Conservation (phyloP, 2,329 filamentous ascomycete genomes). For the Pseudogymnoascus sp. region DNA sequence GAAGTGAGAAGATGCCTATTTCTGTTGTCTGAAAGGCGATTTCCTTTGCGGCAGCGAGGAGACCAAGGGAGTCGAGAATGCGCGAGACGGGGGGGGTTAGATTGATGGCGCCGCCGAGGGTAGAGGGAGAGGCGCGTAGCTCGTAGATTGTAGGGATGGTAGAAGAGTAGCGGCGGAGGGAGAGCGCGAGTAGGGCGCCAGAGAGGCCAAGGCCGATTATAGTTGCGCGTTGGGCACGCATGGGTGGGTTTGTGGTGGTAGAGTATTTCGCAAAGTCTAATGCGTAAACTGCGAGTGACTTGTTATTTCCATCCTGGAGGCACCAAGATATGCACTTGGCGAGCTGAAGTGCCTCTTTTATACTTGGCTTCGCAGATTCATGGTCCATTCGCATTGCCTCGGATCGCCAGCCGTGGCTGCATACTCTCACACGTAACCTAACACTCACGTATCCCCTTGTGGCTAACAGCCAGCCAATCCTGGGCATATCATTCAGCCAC, state of each 20-base stretch:
- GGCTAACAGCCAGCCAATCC: background rate
- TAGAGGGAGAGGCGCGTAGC: slow-evolving; percentile 36
- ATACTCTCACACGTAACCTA: background rate
- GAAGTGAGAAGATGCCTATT: slow-evolving; percentile 26
- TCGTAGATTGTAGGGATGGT: slow-evolving; percentile 38
- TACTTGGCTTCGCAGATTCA: background rate
- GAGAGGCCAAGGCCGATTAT: slow-evolving; percentile 45
- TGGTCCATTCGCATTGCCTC: background rate
- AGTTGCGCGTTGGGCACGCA: slow-evolving; percentile 4
- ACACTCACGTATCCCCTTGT: background rate
- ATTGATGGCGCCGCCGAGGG: slow-evolving; percentile 38
- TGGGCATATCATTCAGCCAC: background rate
- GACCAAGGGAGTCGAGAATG: slow-evolving; percentile 34
- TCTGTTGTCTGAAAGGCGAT: slow-evolving; percentile 14
- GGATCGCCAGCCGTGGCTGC: background rate
- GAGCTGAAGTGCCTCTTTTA: background rate
- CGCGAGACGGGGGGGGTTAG: slow-evolving; percentile 39
- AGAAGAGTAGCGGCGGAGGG: slow-evolving; percentile 36
- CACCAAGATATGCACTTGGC: background rate
- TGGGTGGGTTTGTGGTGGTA: background rate
- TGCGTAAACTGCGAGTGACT: background rate
- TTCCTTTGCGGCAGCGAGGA: slow-evolving; percentile 19
- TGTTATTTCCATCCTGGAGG: background rate
- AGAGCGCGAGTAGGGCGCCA: slow-evolving; percentile 41
- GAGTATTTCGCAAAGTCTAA: background rate